Percentiles rank a stretch among this genome's conserved stretches.
Evolutionary conservation across 1,284 basidiomycete species (phyloP).

Genomic region (Singerocomus inundabilis): DNA sequence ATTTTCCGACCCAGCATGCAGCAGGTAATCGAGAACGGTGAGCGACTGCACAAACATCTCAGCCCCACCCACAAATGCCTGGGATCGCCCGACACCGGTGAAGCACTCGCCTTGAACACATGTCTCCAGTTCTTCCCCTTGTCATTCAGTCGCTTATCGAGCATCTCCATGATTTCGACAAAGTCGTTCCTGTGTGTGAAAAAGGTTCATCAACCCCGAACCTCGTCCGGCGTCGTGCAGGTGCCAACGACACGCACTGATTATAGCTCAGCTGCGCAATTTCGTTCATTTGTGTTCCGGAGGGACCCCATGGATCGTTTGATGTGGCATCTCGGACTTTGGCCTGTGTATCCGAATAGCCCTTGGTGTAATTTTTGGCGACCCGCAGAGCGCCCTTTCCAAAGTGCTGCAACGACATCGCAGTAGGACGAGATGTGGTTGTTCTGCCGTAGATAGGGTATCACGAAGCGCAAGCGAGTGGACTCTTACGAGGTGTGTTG

Average conservation of each 20-base stretch:
- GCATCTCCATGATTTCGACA: conserved; percentile 99
- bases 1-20: conserved; percentile 97
- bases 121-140: conserved; percentile 99
- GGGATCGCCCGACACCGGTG: not conserved
- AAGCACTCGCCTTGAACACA: conserved; percentile 85
- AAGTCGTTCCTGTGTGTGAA: conserved; percentile 78
- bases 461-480: conserved; percentile 9
- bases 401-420: conserved; percentile 60
- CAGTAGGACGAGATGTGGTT: not conserved
- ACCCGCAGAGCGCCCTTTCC: conserved; percentile 81
- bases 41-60: conserved; percentile 67
- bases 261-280: conserved; percentile 97
- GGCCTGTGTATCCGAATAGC: conserved; percentile 91
- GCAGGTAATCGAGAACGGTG: conserved; percentile 93
- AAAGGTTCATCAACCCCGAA: not conserved
- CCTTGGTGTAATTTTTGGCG: conserved; percentile 94
- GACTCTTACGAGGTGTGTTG: conserved; percentile 11
- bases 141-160: conserved; percentile 98
- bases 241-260: conserved; percentile 64
- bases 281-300: conserved; percentile 99
- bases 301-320: conserved; percentile 99
- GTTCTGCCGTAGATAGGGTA: conserved; percentile 12
- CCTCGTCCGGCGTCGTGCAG: not conserved
- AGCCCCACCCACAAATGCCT: conserved; percentile 5
- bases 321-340: conserved; percentile 99